A percentile compares a stretch with the other conserved stretches of the same genome.
These are phyloP conservation scores for Lipomyces kockii DNA, from an alignment of 805 yeast species.

Conservation along the genomic window DNA sequence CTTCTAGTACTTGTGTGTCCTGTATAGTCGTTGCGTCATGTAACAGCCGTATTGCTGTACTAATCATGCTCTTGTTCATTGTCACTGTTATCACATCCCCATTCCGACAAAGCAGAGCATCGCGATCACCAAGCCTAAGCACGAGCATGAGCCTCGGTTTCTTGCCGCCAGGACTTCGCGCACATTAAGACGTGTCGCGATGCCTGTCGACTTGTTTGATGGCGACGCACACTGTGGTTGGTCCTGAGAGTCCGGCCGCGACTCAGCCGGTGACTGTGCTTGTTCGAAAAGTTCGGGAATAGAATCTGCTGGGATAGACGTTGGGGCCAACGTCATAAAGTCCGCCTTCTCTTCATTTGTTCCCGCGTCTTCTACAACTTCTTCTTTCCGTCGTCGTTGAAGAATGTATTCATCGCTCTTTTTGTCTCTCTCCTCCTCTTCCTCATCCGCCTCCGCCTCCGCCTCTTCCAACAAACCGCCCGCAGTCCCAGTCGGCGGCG, in stretches of 20 bases:
- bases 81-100: slow-evolving; percentile 25
- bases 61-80: background rate
- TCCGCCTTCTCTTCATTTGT: background rate
- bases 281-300: background rate
- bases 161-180: slow-evolving; percentile 22
- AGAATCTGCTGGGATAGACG: background rate
- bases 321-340: background rate
- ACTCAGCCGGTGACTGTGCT: background rate
- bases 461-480: background rate
- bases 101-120: slow-evolving; percentile 33
- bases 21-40: background rate
- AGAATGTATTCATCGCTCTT: background rate
- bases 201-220: slow-evolving; percentile 19
- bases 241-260: background rate
- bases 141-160: slow-evolving; percentile 22
- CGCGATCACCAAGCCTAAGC: slow-evolving; percentile 31
- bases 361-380: background rate
- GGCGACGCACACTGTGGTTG: background rate
- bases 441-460: background rate
- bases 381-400: background rate
- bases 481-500: slow-evolving; percentile 6
- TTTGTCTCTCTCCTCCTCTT: background rate
- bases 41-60: background rate
- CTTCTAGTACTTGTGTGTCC: too few species aligned
- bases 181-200: slow-evolving; percentile 28